A percentile compares a stretch with the other conserved stretches of the same genome.
Evolutionary conservation across 192 early-diverging fungal species (phyloP).

Genomic region (Coemansia sp.): DNA sequence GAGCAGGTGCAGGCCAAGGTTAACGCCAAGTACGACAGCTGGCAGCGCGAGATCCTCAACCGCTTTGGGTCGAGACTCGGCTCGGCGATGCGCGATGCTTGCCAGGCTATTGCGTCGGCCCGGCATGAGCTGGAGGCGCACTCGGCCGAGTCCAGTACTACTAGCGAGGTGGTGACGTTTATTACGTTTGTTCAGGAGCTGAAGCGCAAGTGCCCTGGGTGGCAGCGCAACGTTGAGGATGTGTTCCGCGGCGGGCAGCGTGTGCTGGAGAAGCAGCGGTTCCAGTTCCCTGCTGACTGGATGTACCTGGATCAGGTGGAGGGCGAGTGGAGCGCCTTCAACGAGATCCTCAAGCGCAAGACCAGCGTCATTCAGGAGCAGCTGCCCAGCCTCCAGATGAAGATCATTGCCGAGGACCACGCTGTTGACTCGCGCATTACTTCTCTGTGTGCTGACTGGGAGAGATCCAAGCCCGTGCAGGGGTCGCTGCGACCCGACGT

Average conservation of each 20-base stretch:
- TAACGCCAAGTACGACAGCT: slow-evolving; percentile 94
- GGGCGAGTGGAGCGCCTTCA: slow-evolving; percentile 97
- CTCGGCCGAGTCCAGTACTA: slow-evolving; percentile 77
- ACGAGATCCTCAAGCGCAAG: slow-evolving; percentile 89
- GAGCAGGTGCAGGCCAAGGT: slow-evolving; percentile 98
- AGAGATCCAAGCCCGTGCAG: slow-evolving; percentile 90
- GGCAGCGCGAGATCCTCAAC: slow-evolving; percentile 95
- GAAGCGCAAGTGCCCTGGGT: slow-evolving; percentile 73
- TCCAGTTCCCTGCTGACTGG: slow-evolving; percentile 94
- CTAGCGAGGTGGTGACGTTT: slow-evolving; percentile 87
- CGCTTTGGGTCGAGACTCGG: slow-evolving; percentile 83
- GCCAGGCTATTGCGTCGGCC: slow-evolving; percentile 69
- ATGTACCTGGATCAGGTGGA: slow-evolving; percentile 92
- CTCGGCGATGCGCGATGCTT: slow-evolving; percentile 78
- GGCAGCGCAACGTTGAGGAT: slow-evolving; percentile 77
- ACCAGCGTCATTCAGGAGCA: slow-evolving; percentile 92
- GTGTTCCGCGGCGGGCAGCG: slow-evolving; percentile 89
- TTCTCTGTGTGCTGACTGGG: slow-evolving; percentile 87
- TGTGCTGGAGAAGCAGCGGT: slow-evolving; percentile 89
- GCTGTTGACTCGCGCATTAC: slow-evolving; percentile 80
- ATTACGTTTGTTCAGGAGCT: slow-evolving; percentile 97
- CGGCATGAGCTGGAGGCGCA: slow-evolving; percentile 86
- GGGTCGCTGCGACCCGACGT: slow-evolving; percentile 86
- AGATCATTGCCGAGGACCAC: slow-evolving; percentile 93
- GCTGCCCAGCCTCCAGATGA: slow-evolving; percentile 86